Percentiles rank a stretch among this genome's conserved stretches.
Conservation (phyloP, 345 rosid species). For the Kandelia obovata region DNA sequence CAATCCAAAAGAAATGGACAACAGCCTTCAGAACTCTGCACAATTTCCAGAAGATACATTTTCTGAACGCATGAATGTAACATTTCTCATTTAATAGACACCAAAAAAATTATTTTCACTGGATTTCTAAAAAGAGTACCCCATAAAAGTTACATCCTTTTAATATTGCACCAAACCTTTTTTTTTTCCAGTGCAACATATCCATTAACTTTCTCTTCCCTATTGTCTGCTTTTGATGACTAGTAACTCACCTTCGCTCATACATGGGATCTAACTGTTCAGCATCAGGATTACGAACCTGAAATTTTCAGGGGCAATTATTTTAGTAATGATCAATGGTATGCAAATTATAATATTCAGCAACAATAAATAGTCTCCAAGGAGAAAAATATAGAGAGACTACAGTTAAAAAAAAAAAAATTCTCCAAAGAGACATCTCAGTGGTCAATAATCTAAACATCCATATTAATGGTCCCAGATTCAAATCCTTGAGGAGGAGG, state of each 20-base stretch:
- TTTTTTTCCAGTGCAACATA: neutral
- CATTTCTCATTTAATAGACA: neutral
- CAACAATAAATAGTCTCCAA: neutral
- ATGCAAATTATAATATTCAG: neutral
- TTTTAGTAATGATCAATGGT: neutral
- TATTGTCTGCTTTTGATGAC: neutral
- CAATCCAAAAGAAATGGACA: slow-evolving; percentile 86
- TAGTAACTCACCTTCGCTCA: slow-evolving; percentile 57
- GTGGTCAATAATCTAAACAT: too few species aligned
- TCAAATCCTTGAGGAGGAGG: too few species aligned
- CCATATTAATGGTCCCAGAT: too few species aligned
- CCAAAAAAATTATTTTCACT: neutral
- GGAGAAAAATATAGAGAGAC: too few species aligned
- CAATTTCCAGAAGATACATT: slow-evolving; percentile 6
- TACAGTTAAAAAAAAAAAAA: too few species aligned
- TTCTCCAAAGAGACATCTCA: too few species aligned
- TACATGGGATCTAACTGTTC: slow-evolving; percentile 82
- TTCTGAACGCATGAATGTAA: neutral
- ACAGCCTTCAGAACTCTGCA: slow-evolving; percentile 83
- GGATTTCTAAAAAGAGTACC: neutral
- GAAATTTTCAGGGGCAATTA: slow-evolving; percentile 15
- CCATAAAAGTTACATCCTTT: neutral
- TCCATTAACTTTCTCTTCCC: neutral
- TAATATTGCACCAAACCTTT: neutral
- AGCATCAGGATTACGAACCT: slow-evolving; percentile 79